Evolutionary conservation across 441 rosid species (phyloP), one percentile per base, ranked within the genome.

Genomic region (California macrophylla): DNA sequence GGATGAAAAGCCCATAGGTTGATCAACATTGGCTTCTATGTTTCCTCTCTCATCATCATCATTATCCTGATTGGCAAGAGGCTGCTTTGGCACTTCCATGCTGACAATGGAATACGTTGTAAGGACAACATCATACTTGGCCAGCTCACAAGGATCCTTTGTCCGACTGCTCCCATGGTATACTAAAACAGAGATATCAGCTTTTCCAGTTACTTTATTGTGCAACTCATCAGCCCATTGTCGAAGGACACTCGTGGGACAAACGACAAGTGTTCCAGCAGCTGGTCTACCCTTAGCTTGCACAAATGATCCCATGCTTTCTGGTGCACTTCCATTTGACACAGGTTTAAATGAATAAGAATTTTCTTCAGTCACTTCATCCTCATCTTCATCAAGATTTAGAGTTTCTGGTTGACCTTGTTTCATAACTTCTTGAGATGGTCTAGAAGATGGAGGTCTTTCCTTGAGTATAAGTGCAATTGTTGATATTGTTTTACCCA

Each of bases 181-280:
- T 54, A 92, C 87, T 26, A 92, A 85, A 72, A 92, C 88, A 30
- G 90, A 74, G 60, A 92, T 84, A 66, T 78, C 82, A 56, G 88
- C 96, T 80, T 86, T 74, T 38, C 74, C 75, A 1, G 90, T 76
- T 67, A 93, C 97, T 82, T 93, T 93, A 79, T 78, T 87, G 18
- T 72, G 84, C 78, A 93, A 75, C 78, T 93, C 98, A 21, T 91
- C 96, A 12, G 81, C 86, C 98, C 98, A 93, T 74, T 93, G 98
- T 15, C 98, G 87, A 79, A 93, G 75, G 45, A 93, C 97, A 82
- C 98, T 93, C n/a, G 96, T 89, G 47, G 98, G 98, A 82, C 98
- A 93, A 77, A 93, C 98, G 80, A 93, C 81, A 68, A 93, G 95
- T 23, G 98, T 93, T 75, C 98, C 98, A 69, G 91, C 95, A 70